These are phyloP conservation scores for Porogramme epimiltina DNA, from an alignment of 1,284 basidiomycete genomes.

Conservation along the genomic window DNA sequence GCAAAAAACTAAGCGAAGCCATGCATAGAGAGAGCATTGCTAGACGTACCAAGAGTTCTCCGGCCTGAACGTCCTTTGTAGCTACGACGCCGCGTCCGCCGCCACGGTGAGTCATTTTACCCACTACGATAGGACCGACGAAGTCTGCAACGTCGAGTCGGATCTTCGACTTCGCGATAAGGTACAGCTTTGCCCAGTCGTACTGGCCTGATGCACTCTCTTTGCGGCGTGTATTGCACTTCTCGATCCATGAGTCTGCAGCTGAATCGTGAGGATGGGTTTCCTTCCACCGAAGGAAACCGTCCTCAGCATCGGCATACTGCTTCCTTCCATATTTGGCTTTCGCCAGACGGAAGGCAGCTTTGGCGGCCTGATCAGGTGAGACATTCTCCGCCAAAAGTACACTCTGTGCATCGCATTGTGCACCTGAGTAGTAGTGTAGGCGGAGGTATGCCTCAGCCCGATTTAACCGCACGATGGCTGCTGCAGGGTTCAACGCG, in stretches of 20 bases:
- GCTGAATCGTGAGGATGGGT: slow-evolving; percentile 12
- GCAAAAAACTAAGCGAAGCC: not conserved
- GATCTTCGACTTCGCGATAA: slow-evolving; percentile 6
- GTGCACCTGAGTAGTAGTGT: slow-evolving; percentile 23
- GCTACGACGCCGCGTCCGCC: slow-evolving; percentile 24
- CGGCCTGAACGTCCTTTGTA: slow-evolving; percentile 11
- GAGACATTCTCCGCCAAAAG: slow-evolving; percentile 2
- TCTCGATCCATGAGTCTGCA: slow-evolving; percentile 13
- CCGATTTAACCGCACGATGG: slow-evolving; percentile 21
- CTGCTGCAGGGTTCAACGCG: slow-evolving; percentile 11
- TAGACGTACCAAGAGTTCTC: slow-evolving; percentile 22
- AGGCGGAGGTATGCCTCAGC: slow-evolving; percentile 26
- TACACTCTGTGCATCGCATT: slow-evolving; percentile 22
- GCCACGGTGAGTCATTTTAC: slow-evolving; percentile 12
- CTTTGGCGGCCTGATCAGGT: slow-evolving; percentile 1
- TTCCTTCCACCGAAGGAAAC: slow-evolving; percentile 12
- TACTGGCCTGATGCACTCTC: slow-evolving; percentile 18
- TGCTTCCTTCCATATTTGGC: slow-evolving; percentile 17
- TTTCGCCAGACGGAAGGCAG: slow-evolving; percentile 13
- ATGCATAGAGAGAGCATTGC: not conserved
- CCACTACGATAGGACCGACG: slow-evolving; percentile 18
- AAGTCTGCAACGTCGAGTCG: slow-evolving; percentile 23
- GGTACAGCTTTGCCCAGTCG: slow-evolving; percentile 21
- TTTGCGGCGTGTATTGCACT: slow-evolving; percentile 8
- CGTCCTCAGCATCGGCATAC: slow-evolving; percentile 9